Evolutionary conservation across 108 stramenopile genomes (phyloP).

Genomic region (Cyclostephanos tholiformis): DNA sequence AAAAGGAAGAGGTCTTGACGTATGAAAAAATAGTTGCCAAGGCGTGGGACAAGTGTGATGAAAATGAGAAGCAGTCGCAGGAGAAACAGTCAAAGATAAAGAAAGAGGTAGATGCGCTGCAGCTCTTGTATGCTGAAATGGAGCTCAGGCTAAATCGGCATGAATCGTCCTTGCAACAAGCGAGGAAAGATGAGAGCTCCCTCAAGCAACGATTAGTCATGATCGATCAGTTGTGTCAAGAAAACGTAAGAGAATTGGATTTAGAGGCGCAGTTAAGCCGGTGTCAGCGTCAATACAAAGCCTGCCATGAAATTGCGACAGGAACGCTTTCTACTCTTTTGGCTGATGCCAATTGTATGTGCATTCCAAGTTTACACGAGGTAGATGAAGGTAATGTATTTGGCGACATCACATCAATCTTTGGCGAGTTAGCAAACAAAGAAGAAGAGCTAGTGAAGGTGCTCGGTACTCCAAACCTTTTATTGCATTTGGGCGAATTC

Average conservation of each 20-base stretch:
- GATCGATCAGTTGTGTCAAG: background rate
- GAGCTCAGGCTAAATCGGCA: conserved; percentile 5
- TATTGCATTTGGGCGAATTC: too few species aligned
- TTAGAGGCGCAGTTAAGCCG: conserved; percentile 1
- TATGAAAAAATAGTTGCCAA: conserved; percentile 8
- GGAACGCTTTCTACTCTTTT: conserved; percentile 1
- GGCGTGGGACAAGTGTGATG: conserved; percentile 1
- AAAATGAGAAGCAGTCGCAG: conserved; percentile 12
- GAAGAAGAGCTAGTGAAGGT: conserved; percentile 5
- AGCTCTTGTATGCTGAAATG: conserved; percentile 3
- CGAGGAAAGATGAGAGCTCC: conserved; percentile 4
- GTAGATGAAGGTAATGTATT: background rate
- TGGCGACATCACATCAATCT: background rate
- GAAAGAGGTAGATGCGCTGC: conserved; percentile 4
- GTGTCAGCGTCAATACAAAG: conserved; percentile 13
- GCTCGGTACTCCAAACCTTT: too few species aligned
- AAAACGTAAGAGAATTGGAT: background rate
- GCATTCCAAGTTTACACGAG: conserved; percentile 11
- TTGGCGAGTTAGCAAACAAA: conserved; percentile 9
- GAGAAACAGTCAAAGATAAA: conserved; percentile 3
- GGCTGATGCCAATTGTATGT: background rate
- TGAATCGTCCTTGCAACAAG: background rate
- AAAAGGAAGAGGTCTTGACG: conserved; percentile 18
- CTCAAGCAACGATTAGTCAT: conserved; percentile 8
- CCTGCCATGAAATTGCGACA: conserved; percentile 15